These are phyloP conservation scores for Scutellaria galericulata DNA, from an alignment of 257 asterid genomes.

Conservation along the genomic window DNA sequence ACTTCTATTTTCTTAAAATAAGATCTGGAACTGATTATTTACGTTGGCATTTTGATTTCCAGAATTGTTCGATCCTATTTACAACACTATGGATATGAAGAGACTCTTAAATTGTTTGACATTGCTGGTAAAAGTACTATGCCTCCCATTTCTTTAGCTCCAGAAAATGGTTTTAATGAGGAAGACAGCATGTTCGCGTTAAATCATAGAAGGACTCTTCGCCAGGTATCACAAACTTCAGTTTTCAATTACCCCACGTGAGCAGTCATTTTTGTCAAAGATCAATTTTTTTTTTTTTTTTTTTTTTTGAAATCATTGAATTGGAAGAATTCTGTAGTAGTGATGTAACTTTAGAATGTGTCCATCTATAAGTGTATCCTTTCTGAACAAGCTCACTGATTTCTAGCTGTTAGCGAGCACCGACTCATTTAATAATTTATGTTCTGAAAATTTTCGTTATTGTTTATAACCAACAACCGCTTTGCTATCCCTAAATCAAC, in stretches of 20 bases:
- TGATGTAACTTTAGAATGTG: constrained; percentile 13
- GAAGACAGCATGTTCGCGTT: constrained; percentile 59
- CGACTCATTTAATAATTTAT: not conserved
- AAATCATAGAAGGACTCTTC: constrained; percentile 70
- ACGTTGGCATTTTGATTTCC: constrained; percentile 39
- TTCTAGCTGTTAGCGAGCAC: constrained; percentile 11
- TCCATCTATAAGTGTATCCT: not conserved
- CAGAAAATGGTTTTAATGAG: constrained; percentile 62
- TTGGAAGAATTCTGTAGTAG: not conserved
- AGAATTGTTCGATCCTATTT: constrained; percentile 88
- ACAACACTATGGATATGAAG: constrained; percentile 93
- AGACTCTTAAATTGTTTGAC: constrained; percentile 73
- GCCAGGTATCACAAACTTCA: constrained; percentile 68
- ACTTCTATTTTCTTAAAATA: constrained; percentile 4
- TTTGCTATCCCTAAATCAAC: not conserved
- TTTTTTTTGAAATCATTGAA: not conserved
- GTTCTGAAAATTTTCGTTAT: not conserved
- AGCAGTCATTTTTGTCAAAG: not conserved
- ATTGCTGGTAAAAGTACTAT: constrained; percentile 65
- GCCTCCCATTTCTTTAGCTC: constrained; percentile 67
- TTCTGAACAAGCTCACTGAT: not conserved
- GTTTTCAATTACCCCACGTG: not conserved
- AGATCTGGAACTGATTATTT: constrained; percentile 23
- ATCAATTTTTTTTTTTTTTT: no score
- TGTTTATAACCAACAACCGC: constrained; percentile 9